Conservation (phyloP, 1,284 basidiomycete species). For the Acaromyces ingoldii region DNA sequence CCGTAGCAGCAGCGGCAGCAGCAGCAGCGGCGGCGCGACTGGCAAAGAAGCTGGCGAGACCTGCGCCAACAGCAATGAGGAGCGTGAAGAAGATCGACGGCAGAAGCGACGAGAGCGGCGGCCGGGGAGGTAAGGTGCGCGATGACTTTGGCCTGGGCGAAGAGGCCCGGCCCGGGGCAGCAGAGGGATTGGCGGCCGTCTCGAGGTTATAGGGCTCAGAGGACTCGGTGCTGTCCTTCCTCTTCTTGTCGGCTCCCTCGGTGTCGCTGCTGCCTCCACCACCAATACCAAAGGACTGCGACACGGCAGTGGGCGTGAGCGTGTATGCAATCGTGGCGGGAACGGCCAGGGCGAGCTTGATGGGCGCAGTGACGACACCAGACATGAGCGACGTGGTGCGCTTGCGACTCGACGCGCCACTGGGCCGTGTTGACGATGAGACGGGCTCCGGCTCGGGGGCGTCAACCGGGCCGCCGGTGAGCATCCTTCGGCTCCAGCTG, state of each 20-base stretch:
- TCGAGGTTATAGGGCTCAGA: neutral
- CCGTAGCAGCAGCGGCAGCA: neutral
- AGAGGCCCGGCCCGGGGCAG: neutral
- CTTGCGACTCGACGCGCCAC: neutral
- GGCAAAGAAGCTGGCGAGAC: slow-evolving; percentile 24
- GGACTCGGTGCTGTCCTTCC: neutral
- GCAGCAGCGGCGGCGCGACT: slow-evolving; percentile 12
- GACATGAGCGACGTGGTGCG: neutral
- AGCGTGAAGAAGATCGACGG: slow-evolving; percentile 39
- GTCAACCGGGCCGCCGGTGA: slow-evolving; percentile 2
- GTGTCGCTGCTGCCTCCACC: too few relatives aligned
- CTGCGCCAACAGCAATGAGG: slow-evolving; percentile 32
- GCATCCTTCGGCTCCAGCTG: slow-evolving; percentile 26
- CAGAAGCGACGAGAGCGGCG: slow-evolving; percentile 33
- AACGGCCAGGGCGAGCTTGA: neutral
- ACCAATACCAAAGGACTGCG: neutral
- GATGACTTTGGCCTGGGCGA: slow-evolving; percentile 2
- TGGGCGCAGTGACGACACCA: neutral
- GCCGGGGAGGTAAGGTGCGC: slow-evolving; percentile 27
- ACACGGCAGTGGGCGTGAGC: neutral
- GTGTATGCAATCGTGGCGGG: neutral
- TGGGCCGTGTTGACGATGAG: neutral
- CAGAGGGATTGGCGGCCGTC: neutral
- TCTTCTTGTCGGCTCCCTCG: too few relatives aligned
- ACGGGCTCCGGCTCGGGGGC: neutral